phyloP scores from a whole-genome alignment of 805 yeast genomes.

The Starmerella sirachaensis region DNA sequence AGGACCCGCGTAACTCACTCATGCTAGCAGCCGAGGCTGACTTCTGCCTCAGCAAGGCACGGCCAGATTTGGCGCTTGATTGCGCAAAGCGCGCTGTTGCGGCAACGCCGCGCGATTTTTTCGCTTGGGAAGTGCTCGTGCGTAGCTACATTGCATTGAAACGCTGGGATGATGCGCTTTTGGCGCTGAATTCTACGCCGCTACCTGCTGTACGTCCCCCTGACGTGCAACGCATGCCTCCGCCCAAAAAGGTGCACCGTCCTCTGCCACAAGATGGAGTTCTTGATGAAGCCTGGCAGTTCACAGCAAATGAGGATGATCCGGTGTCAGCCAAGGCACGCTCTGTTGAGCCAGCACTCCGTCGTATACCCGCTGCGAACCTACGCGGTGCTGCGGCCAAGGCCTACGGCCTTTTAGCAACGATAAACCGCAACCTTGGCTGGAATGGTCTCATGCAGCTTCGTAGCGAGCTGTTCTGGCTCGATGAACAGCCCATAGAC shows the following conservation, averaged over 20 bases:
- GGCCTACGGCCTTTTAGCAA: conserved; percentile 61
- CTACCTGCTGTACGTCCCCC: conserved; percentile 40
- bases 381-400: conserved; percentile 42
- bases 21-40: conserved; percentile 51
- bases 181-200: conserved; percentile 65
- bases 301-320: conserved; percentile 24
- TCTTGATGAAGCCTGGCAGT: conserved; percentile 39
- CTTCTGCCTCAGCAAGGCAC: conserved; percentile 44
- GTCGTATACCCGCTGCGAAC: conserved; percentile 40
- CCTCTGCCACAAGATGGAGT: conserved; percentile 48
- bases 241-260: conserved; percentile 34
- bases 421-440: conserved; percentile 55
- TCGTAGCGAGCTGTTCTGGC: conserved; percentile 64
- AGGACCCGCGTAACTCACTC: conserved; percentile 44
- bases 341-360: conserved; percentile 34
- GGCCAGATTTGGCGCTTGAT: conserved; percentile 44
- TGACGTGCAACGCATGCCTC: conserved; percentile 37
- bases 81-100: conserved; percentile 50
- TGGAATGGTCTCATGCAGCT: conserved; percentile 67
- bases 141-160: conserved; percentile 45
- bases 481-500: conserved; percentile 50
- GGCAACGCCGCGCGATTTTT: conserved; percentile 65
- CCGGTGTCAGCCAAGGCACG: conserved; percentile 18
- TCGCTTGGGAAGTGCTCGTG: conserved; percentile 56
- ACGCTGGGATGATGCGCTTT: conserved; percentile 48